Evolutionary conservation across 2,329 filamentous ascomycete species (phyloP).

Genomic region (Ophiostoma montium): DNA sequence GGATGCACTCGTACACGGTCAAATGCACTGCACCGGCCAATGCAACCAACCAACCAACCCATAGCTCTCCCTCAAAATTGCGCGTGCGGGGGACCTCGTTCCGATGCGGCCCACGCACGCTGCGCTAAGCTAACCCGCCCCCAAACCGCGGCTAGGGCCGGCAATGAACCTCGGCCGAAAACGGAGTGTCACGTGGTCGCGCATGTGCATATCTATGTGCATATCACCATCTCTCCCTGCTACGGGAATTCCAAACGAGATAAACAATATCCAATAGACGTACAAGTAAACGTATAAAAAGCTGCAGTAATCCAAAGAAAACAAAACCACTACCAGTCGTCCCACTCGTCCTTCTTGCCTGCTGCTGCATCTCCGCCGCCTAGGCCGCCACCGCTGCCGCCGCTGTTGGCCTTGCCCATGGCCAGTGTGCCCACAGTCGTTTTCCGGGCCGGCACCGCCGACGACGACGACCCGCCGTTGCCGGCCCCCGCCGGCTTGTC

Average conservation of each 20-base stretch:
- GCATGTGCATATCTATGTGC: too few species aligned
- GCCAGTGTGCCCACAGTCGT: conserved; percentile 42
- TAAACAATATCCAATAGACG: too few species aligned
- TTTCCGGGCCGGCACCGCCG: conserved; percentile 27
- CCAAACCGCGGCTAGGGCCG: conserved; percentile 13
- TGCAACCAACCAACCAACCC: too few species aligned
- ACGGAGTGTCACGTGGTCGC: conserved; percentile 11
- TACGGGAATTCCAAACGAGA: too few species aligned
- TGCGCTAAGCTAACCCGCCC: background rate
- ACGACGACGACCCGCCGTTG: too few species aligned
- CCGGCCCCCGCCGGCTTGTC: conserved; percentile 31
- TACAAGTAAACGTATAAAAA: background rate
- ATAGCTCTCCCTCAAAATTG: background rate
- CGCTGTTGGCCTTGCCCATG: conserved; percentile 39
- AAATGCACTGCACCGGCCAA: too few species aligned
- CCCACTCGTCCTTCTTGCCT: conserved; percentile 46
- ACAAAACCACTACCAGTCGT: conserved; percentile 36
- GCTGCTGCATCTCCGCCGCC: conserved; percentile 16
- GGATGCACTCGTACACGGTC: background rate
- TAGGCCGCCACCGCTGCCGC: conserved; percentile 7
- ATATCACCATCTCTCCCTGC: too few species aligned
- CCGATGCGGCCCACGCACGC: conserved; percentile 1
- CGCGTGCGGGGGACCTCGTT: background rate
- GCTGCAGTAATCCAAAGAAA: too few species aligned
- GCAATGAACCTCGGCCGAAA: conserved; percentile 12